Evolutionary conservation across 2,329 filamentous ascomycete species (phyloP), one percentile per base, ranked within the genome.

Genomic region (Metarhizium album): DNA sequence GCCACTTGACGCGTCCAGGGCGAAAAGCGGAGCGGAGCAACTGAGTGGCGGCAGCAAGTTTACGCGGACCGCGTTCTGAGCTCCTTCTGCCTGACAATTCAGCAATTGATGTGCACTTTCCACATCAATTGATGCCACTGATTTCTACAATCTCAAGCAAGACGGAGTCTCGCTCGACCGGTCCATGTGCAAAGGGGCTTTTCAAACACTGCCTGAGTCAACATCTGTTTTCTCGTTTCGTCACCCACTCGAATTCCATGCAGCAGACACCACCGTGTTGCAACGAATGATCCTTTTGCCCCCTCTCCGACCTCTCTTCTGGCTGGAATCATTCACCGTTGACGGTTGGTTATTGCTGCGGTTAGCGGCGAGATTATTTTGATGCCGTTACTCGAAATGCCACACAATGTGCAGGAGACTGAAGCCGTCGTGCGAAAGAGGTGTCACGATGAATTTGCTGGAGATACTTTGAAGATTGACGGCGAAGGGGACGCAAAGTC

Each of bases 321-420:
- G 37, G 37, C 7, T 7, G 37, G 16, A 20, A 20, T 18, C 8
- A 8, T 20, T n/a, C 6, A 11, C 37, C 8, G 11, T 20, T 20
- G n/a, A 20, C n/a, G 20, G 7, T 20, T 2, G n/a, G 16, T n/a
- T 33, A 14, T n/a, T 38, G 27, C 29, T 33, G 20, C 45, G 24
- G 2, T n/a, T 7, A 11, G 31, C 37, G 46, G 22, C 20, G 22
- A 22, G 22, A 24, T 42, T 27, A 48, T 46, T 51, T 54, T 61
- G 53, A 78, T 78, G 75, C 70, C 76, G 60, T 64, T 79, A 24
- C 63, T 69, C 43, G 65, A 70, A 49, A 66, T 76, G 60, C 73
- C 74, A 18, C 62, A 68, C 13, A 78, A 78, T 54, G 67, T 75
- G 29, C 69, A 71, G 59, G 72, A 74, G 58, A 62, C 67, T 23